These are phyloP conservation scores for Cryptococcus deneoformans DNA, from an alignment of 1,284 basidiomycete species.

Conservation along the genomic window DNA sequence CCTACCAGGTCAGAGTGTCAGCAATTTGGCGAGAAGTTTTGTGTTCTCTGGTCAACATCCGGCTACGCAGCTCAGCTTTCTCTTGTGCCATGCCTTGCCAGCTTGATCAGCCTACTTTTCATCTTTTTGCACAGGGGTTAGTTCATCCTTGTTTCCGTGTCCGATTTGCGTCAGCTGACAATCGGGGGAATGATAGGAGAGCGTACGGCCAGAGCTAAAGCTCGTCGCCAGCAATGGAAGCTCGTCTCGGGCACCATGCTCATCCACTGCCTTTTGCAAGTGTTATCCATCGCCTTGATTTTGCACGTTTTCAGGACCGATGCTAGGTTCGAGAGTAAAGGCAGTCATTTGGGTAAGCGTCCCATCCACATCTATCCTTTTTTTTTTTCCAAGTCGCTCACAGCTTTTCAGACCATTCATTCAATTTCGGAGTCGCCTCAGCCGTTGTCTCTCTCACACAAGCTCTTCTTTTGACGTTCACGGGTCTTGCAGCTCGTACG, in stretches of 20 bases:
- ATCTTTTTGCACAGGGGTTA: constrained; percentile 47
- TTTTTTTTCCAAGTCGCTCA: not conserved
- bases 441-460: constrained; percentile 37
- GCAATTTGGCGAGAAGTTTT: constrained; percentile 46
- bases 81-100: constrained; percentile 45
- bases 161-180: not conserved
- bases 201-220: constrained; percentile 42
- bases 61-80: constrained; percentile 48
- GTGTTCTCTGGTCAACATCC: constrained; percentile 42
- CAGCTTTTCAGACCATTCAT: constrained; percentile 32
- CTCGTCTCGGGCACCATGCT: constrained; percentile 47
- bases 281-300: constrained; percentile 41
- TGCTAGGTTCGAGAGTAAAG: constrained; percentile 36
- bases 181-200: constrained; percentile 21
- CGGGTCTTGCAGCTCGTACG: constrained; percentile 40
- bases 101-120: constrained; percentile 44
- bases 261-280: constrained; percentile 44
- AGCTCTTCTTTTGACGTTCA: constrained; percentile 42
- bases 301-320: constrained; percentile 45
- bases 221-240: constrained; percentile 48
- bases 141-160: constrained; percentile 1
- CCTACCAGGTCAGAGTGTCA: constrained; percentile 47
- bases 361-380: not conserved
- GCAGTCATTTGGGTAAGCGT: constrained; percentile 39
- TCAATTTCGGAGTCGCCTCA: constrained; percentile 42